Evolutionary conservation across 108 stramenopile genomes (phyloP), one percentile per base, ranked within the genome.

Genomic region (Aurantiochytrium sp.): DNA sequence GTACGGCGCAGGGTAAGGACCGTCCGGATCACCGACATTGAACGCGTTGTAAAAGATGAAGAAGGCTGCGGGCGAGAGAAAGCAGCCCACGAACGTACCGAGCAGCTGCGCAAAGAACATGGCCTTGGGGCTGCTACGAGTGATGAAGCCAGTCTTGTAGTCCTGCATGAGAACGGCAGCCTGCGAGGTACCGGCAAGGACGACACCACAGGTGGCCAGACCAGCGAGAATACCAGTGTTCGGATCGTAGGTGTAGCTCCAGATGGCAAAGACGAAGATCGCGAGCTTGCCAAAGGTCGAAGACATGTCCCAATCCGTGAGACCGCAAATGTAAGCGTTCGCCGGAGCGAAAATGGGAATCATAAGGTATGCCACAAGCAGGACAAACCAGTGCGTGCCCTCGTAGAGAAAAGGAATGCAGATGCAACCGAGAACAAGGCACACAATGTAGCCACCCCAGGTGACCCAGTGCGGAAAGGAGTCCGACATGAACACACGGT

Each of bases 281-380:
- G 51, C 76, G 18, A 83, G 76, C 76, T 83, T 83, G 76, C 76
- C 76, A 23, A 83, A 83, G 51, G 76, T 83, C 18, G 76, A 83
- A 12, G 76, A 47, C 76, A 83, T 83, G 28, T 83, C 76, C 76
- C 76, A 83, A 35, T 83, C 76, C 43, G 76, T 53, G 49, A 83
- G 76, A 83, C 76, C 76, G 51, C 49, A 53, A 12, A 83, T 83
- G 76, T 83, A 83, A 12, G 76, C 76, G 4, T 83, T 83, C 6
- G 76, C 49, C 45, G 51, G 49, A 25, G 76, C 76, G 23, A 83
- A 83, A 23, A 83, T 0, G n/a, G 76, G 76, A 35, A 53, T 83
- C 76, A 83, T 53, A 16, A 83, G 51, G 51, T 83, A 83, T 6
- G 76, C 76, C 76, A 83, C 76, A 12, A 83, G 51, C 43, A 83